phyloP scores from a whole-genome alignment of 2,329 filamentous ascomycete genomes.

The Elsinoe perseae region DNA sequence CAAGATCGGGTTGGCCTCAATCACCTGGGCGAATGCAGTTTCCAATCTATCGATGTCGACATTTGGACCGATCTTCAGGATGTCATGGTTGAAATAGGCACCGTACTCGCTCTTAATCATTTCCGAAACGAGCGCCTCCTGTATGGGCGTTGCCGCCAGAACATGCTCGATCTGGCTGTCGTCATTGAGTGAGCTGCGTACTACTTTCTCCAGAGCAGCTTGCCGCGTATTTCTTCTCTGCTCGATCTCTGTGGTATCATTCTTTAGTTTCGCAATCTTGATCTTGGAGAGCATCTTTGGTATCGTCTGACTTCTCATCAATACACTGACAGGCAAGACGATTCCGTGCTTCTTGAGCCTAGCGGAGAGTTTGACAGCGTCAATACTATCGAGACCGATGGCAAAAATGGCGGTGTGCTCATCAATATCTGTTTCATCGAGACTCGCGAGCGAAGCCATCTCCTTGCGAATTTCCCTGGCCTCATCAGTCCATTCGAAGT shows the following conservation, averaged over 20 bases:
- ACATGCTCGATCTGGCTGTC: constrained; percentile 44
- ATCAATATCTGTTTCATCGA: constrained; percentile 45
- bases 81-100: constrained; percentile 79
- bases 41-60: constrained; percentile 52
- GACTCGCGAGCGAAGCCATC: constrained; percentile 54
- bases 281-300: constrained; percentile 44
- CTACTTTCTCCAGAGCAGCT: neutral
- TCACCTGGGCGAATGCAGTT: constrained; percentile 54
- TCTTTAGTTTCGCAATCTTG: constrained; percentile 5
- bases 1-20: constrained; percentile 59
- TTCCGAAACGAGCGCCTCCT: constrained; percentile 77
- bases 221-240: neutral
- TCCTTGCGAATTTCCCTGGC: constrained; percentile 51
- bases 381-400: constrained; percentile 84
- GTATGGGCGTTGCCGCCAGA: constrained; percentile 70
- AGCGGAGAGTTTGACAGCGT: constrained; percentile 75
- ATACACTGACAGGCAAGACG: constrained; percentile 60
- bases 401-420: constrained; percentile 63
- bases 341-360: constrained; percentile 56
- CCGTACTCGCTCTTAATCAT: constrained; percentile 68
- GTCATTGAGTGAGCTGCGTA: constrained; percentile 16
- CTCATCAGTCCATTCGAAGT: constrained; percentile 53
- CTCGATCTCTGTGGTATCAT: constrained; percentile 15
- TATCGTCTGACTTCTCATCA: constrained; percentile 67
- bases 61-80: constrained; percentile 52